A percentile compares a stretch with the other conserved stretches of the same genome.
These are phyloP conservation scores for Pseudopyrenochaeta lycopersici DNA, from an alignment of 2,329 filamentous ascomycete genomes.

Conservation along the genomic window DNA sequence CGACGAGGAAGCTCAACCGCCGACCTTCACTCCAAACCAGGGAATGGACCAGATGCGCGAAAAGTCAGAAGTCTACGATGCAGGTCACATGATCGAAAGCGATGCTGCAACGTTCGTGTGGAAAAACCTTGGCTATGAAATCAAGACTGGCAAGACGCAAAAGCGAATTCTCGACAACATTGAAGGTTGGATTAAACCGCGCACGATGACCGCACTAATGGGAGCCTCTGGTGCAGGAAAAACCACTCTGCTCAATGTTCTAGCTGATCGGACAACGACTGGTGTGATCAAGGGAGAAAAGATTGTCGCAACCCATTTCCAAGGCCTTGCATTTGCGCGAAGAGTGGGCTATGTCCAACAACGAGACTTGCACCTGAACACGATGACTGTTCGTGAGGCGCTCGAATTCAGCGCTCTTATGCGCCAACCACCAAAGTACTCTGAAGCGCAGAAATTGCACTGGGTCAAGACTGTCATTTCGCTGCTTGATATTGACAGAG, in stretches of 20 bases:
- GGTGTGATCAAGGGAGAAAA: conserved; percentile 85
- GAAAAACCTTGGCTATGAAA: conserved; percentile 71
- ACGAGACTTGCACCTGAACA: conserved; percentile 66
- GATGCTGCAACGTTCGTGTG: background rate
- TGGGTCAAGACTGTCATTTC: conserved; percentile 90
- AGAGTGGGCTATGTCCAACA: conserved; percentile 70
- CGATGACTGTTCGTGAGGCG: conserved; percentile 72
- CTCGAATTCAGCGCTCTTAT: conserved; percentile 82
- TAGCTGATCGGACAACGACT: conserved; percentile 83
- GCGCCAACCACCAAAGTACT: conserved; percentile 75
- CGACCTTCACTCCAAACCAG: background rate
- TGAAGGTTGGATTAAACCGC: conserved; percentile 89
- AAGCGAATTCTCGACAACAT: conserved; percentile 47
- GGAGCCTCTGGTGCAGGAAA: conserved; percentile 76
- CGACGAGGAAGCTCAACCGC: background rate
- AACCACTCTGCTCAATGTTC: conserved; percentile 82
- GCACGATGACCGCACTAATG: conserved; percentile 82
- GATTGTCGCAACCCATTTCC: conserved; percentile 69
- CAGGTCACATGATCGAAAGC: conserved; percentile 1
- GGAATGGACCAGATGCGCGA: background rate
- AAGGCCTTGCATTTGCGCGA: conserved; percentile 81
- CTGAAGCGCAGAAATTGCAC: conserved; percentile 73
- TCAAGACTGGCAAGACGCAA: conserved; percentile 70
- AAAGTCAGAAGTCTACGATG: conserved; percentile 4
- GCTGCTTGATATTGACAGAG: conserved; percentile 79